A percentile compares a stretch with the other conserved stretches of the same genome.
These are phyloP conservation scores for Cryptosporidium andersoni DNA, from an alignment of 169 alveolate species.

Conservation along the genomic window DNA sequence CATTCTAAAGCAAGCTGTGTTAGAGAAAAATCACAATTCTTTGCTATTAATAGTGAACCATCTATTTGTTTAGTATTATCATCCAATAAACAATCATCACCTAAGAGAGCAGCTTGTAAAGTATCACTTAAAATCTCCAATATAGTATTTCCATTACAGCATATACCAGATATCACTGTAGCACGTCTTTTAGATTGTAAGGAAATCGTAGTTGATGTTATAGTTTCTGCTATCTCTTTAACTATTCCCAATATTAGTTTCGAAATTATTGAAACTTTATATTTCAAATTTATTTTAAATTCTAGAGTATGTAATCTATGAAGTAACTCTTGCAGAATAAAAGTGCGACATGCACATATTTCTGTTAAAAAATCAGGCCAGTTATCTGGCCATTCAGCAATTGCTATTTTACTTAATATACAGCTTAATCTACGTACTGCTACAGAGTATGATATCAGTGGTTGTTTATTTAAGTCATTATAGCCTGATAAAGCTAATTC, in stretches of 20 bases:
- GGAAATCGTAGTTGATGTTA: neutral
- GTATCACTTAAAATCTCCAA: slow-evolving; percentile 9
- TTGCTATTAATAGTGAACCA: neutral
- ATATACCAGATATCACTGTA: slow-evolving; percentile 16
- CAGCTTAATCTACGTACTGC: slow-evolving; percentile 24
- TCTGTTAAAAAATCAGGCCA: slow-evolving; percentile 20
- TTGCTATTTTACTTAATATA: slow-evolving; percentile 10
- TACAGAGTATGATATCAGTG: neutral
- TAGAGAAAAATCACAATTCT: slow-evolving; percentile 1
- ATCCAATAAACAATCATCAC: neutral
- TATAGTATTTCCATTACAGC: slow-evolving; percentile 22
- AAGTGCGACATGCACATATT: slow-evolving; percentile 8
- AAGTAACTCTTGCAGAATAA: neutral
- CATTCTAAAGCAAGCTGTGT: slow-evolving; percentile 5
- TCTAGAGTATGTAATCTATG: neutral
- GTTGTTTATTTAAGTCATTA: neutral
- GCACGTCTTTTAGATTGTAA: slow-evolving; percentile 29
- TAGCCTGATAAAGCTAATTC: slow-evolving; percentile 1
- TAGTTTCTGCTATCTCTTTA: slow-evolving; percentile 22
- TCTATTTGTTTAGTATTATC: neutral
- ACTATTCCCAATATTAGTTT: slow-evolving; percentile 30
- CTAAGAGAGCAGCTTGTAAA: neutral
- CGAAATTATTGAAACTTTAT: neutral
- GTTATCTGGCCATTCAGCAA: slow-evolving; percentile 10
- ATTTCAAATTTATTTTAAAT: neutral